Base-by-base conservation (phyloP, 768 basidiomycete genomes). In the Lentinula raphanica region DNA sequence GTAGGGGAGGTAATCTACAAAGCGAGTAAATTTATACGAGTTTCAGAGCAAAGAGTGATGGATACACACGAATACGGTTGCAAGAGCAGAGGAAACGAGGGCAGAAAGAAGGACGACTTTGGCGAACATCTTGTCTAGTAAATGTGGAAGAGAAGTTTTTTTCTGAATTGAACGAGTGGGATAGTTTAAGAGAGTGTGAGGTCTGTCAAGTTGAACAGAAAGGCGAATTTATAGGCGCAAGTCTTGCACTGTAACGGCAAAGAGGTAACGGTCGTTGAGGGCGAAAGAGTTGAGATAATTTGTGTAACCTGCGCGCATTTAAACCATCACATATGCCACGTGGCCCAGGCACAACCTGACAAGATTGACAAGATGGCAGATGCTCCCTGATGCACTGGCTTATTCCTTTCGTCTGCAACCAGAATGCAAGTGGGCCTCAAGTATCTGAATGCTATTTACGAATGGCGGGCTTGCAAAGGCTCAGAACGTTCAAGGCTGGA, bases 1-100 rank as follows among this genome's bases (percentile, higher is more conserved):
- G 79, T 72, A 3, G 90, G 90, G 1, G 66, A 55, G 13, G 87
- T 92, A 13, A 84, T 70, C 89, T 91, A 53, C 19, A 31, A 12
- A 28, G 17, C 19, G 58, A 40, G 40, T 28, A 38, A 54, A 42
- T 23, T n/a, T 54, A 23, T 48, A 49, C 3, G 27, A 21, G n/a
- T 8, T 39, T 21, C 50, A 15, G n/a, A 28, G 23, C 7, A 29
- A 29, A 29, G 29, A 28, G 45, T 44, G 55, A 58, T 29, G 54
- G 59, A 45, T 54, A 75, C 80, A 42, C 65, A 88, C 87, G 62
- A 75, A 85, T 62, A 87, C 74, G 49, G 65, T 81, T 46, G 83
- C 87, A 53, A 83, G 68, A 27, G 79, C 78, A 45, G 83, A 78
- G 31, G 79, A 74, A 54, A 80, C 74, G 59, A 84, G 71, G 57